Percentiles rank a stretch among this genome's conserved stretches.
Conservation (phyloP, 2,329 filamentous ascomycete species). For the Fusarium sp. region DNA sequence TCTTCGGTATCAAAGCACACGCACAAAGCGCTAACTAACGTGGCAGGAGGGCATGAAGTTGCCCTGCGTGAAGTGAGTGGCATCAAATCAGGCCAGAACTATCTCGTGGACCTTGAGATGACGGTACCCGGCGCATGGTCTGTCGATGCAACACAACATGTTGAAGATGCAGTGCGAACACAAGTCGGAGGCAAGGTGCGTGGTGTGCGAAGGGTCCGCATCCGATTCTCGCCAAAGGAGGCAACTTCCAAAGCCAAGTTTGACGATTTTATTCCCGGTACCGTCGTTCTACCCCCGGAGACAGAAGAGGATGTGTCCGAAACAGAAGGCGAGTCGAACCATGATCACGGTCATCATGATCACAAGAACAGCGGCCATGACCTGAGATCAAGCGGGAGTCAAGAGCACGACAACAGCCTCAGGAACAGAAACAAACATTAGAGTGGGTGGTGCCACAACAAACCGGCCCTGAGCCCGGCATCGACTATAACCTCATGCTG, state of each 20-base stretch:
- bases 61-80: conserved; percentile 84
- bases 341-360: conserved; percentile 54
- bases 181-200: conserved; percentile 80
- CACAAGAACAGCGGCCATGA: conserved; percentile 45
- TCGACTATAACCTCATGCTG: conserved; percentile 4
- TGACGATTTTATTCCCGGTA: conserved; percentile 81
- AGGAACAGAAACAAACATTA: conserved; percentile 49
- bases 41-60: conserved; percentile 67
- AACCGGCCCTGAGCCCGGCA: conserved; percentile 9
- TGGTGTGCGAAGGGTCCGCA: conserved; percentile 83
- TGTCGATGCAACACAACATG: conserved; percentile 72
- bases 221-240: conserved; percentile 83
- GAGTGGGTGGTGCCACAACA: conserved; percentile 13
- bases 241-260: conserved; percentile 67
- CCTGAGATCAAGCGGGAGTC: conserved; percentile 28
- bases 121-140: conserved; percentile 82
- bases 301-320: conserved; percentile 56
- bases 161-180: conserved; percentile 80
- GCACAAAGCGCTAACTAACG: conserved; percentile 65
- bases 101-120: conserved; percentile 89
- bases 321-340: conserved; percentile 44
- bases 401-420: conserved; percentile 37
- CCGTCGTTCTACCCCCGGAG: conserved; percentile 73
- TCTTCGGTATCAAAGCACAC: conserved; percentile 75
- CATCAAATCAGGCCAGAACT: conserved; percentile 96